Base-by-base conservation (phyloP, 129 eudicot genomes). In the Arctium lappa region DNA sequence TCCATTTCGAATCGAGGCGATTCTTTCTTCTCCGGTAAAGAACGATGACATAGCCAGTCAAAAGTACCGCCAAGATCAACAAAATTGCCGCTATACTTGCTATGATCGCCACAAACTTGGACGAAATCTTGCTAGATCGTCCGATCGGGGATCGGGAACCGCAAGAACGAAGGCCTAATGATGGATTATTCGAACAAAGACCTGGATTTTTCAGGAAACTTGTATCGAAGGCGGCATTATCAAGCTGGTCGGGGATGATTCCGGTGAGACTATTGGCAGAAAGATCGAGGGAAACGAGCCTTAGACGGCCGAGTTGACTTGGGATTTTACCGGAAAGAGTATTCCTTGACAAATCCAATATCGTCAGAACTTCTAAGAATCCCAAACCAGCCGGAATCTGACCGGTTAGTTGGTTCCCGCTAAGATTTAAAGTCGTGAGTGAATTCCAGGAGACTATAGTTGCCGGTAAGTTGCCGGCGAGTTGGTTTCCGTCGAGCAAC, bases 301-400 rank as follows among this genome's bases (percentile, higher is more conserved):
- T 80, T 42, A 84, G 46, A 12, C 30, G 46, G 13, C 90, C 93
- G 2, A 95, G 76, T 40, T 91, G 89, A 46, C 85, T 50, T 3
- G 99, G 99, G 44, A 95, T 91, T 22, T 71, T 78, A 53, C 99
- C 99, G 0, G 92, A 91, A 16, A 95, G 76, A 1, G 82, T 72
- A 77, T 95, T 95, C 44, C 66, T 76, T 1, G 99, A 95, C 13
- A 95, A 86, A 70, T 95, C 99, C 42, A 95, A 86, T 12, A 72
- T 72, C 0, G 18, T 77, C 2, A 95, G 97, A 78, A 13, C 81
- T 11, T 88, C 79, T 76, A 95, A 81, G 50, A 75, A 85, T 44
- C 93, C 97, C 1, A 95, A 34, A 40, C 90, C 82, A 1, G 85
- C 74, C 18, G 98, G 98, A 65, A 95, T 95, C 44, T 84, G 80